Conservation (phyloP, 495 filamentous ascomycete genomes). For the Penicillium turbatum region DNA sequence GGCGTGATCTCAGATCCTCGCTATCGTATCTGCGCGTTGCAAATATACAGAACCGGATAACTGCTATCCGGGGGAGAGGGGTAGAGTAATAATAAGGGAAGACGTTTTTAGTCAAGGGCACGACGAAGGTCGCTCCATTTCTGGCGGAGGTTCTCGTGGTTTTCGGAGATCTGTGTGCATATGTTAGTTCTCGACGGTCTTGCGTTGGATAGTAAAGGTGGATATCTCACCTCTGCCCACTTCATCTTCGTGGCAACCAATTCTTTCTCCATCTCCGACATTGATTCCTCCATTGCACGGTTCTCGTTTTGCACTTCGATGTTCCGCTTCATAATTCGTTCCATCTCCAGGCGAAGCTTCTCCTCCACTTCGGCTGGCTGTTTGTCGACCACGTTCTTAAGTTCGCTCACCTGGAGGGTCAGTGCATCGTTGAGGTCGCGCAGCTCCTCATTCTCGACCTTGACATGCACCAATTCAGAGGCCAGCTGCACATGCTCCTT, state of each 20-base stretch:
- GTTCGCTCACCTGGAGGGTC: constrained; percentile 72
- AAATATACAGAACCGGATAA: constrained; percentile 27
- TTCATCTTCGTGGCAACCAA: constrained; percentile 93
- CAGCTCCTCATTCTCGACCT: constrained; percentile 89
- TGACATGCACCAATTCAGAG: constrained; percentile 81
- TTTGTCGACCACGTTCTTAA: constrained; percentile 78
- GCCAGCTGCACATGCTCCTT: constrained; percentile 90
- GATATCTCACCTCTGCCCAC: constrained; percentile 73
- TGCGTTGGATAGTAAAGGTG: neutral
- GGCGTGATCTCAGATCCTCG: constrained; percentile 24
- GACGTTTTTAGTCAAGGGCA: constrained; percentile 47
- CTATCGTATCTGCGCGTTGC: constrained; percentile 7
- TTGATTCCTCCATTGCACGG: constrained; percentile 77
- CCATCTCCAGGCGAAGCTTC: constrained; percentile 78
- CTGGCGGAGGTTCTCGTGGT: constrained; percentile 70
- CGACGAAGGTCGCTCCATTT: constrained; percentile 81
- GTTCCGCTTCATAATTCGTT: constrained; percentile 87
- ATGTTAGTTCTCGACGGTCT: constrained; percentile 8
- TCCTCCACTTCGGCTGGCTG: constrained; percentile 88
- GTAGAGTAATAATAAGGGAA: neutral
- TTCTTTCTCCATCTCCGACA: constrained; percentile 91
- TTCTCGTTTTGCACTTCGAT: constrained; percentile 95
- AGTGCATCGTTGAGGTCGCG: constrained; percentile 84
- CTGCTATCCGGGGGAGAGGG: neutral
- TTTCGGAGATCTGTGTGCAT: constrained; percentile 44